Evolutionary conservation across 2,329 filamentous ascomycete species (phyloP).

Genomic region (Malbranchea zuffiana): DNA sequence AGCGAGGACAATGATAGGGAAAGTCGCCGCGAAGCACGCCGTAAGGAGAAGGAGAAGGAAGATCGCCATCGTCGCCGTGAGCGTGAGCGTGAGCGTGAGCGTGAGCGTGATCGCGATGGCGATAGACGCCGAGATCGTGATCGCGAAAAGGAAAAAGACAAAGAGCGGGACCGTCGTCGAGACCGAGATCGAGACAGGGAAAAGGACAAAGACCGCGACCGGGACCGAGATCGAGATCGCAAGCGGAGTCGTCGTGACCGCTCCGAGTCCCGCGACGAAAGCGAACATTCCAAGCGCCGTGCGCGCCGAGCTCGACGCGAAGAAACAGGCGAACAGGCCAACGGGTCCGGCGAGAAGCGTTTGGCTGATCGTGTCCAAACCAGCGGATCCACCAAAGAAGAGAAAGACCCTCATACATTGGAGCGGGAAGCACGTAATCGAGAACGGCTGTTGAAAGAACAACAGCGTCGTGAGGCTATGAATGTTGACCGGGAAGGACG

Average conservation of each 20-base stretch:
- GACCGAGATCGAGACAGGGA: conserved; percentile 34
- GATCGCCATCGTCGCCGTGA: conserved; percentile 25
- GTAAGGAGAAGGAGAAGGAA: conserved; percentile 20
- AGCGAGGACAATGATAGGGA: conserved; percentile 18
- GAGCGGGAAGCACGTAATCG: conserved; percentile 58
- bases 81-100: conserved; percentile 18
- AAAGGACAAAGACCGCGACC: conserved; percentile 40
- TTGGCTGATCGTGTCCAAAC: not conserved
- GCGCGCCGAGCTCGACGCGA: conserved; percentile 26
- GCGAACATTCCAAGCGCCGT: conserved; percentile 27
- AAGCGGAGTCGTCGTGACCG: conserved; percentile 35
- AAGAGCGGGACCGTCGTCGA: conserved; percentile 20
- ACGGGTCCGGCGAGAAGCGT: conserved; percentile 9
- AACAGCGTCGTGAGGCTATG: conserved; percentile 51
- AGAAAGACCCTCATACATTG: conserved; percentile 59
- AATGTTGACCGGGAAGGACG: conserved; percentile 24
- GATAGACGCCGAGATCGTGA: conserved; percentile 20
- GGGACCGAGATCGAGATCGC: conserved; percentile 23
- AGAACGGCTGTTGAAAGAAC: conserved; percentile 55
- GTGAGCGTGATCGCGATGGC: conserved; percentile 18
- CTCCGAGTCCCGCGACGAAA: conserved; percentile 25
- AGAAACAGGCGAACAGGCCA: conserved; percentile 15
- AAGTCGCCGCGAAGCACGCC: conserved; percentile 27
- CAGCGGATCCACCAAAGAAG: conserved; percentile 14
- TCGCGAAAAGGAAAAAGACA: conserved; percentile 18